Percentiles rank a stretch among this genome's conserved stretches.
phyloP scores from a whole-genome alignment of 192 early-diverging fungal genomes.

The Thamnidium elegans region DNA sequence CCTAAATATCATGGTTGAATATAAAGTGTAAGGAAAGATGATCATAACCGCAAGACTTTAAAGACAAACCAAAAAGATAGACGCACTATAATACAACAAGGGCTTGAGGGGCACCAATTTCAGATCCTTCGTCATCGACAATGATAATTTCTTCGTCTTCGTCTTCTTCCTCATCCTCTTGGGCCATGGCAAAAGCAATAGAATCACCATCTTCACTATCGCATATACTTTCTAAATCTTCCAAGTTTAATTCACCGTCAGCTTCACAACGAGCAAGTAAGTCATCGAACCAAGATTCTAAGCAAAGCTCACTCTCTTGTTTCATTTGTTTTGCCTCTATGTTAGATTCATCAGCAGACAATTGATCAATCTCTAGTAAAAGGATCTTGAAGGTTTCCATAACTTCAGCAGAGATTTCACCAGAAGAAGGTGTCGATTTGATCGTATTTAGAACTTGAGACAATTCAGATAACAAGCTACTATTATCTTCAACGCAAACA shows the following conservation, averaged over 20 bases:
- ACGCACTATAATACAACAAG: slow-evolving; percentile 1
- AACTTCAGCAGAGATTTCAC: slow-evolving; percentile 33
- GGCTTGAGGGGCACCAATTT: background rate
- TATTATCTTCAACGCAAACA: background rate
- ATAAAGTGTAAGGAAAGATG: background rate
- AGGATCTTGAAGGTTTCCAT: slow-evolving; percentile 30
- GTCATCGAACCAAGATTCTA: slow-evolving; percentile 37
- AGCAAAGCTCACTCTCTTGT: slow-evolving; percentile 27
- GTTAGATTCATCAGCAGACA: slow-evolving; percentile 33
- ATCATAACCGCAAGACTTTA: too few species aligned
- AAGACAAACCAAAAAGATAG: background rate
- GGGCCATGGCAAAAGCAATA: too few species aligned
- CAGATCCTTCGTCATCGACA: slow-evolving; percentile 8
- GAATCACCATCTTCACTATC: too few species aligned
- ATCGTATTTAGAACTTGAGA: slow-evolving; percentile 28
- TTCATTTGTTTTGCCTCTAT: slow-evolving; percentile 27
- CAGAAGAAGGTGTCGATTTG: slow-evolving; percentile 26
- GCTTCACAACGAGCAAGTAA: slow-evolving; percentile 32
- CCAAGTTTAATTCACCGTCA: slow-evolving; percentile 28
- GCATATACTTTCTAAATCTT: slow-evolving; percentile 9
- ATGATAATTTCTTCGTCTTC: background rate
- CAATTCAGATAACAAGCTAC: slow-evolving; percentile 19
- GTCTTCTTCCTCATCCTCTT: too few species aligned
- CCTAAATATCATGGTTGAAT: background rate
- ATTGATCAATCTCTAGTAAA: slow-evolving; percentile 34